phyloP scores from a whole-genome alignment of 2,329 filamentous ascomycete species.

The Aspergillus calidoustus region DNA sequence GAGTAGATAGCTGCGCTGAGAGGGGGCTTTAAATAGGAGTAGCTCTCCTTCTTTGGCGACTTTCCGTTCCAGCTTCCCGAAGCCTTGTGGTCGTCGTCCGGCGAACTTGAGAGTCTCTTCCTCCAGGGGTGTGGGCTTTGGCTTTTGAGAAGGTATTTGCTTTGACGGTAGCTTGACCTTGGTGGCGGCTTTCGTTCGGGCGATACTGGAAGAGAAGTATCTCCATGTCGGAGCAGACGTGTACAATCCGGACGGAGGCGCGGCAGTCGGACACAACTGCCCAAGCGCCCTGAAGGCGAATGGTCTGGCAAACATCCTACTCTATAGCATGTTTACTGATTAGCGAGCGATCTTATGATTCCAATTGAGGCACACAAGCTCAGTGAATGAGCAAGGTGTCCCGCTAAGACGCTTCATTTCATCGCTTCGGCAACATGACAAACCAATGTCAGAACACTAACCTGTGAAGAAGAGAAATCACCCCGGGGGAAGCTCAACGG shows the following conservation, averaged over 20 bases:
- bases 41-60: constrained; percentile 63
- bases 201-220: constrained; percentile 35
- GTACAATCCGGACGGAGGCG: constrained; percentile 23
- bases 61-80: constrained; percentile 55
- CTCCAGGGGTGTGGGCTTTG: constrained; percentile 13
- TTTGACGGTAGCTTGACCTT: constrained; percentile 20
- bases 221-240: constrained; percentile 29
- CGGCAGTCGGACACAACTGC: constrained; percentile 29
- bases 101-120: constrained; percentile 32
- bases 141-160: constrained; percentile 9
- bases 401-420: background rate
- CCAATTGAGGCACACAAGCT: background rate
- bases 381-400: background rate
- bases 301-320: constrained; percentile 37
- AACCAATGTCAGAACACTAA: background rate
- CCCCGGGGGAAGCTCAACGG: constrained; percentile 5
- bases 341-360: constrained; percentile 1
- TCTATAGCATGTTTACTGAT: background rate
- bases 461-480: constrained; percentile 2
- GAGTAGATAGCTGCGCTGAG: constrained; percentile 66
- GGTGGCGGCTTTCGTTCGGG: constrained; percentile 29
- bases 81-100: constrained; percentile 41
- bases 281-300: constrained; percentile 34
- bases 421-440: background rate
- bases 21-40: constrained; percentile 67